A percentile compares a stretch with the other conserved stretches of the same genome.
Evolutionary conservation across 1,139 yeast species (phyloP).

Genomic region (Blastobotrys serpentis): DNA sequence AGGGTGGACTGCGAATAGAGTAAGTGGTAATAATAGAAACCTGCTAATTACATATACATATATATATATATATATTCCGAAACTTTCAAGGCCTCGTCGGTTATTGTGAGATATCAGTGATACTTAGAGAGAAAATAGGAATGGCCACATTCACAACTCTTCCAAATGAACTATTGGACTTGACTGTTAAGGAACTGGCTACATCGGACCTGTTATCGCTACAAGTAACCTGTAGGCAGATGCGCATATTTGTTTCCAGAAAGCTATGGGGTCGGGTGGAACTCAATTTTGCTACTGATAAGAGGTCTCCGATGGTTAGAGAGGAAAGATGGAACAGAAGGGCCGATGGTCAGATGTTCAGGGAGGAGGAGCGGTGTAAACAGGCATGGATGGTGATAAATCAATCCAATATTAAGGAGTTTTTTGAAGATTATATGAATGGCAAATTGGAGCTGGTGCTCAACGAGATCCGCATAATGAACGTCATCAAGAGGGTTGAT

Average conservation of each 20-base stretch:
- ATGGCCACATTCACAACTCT: background rate
- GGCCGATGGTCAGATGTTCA: slow-evolving; percentile 6
- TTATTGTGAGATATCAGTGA: too few relatives aligned
- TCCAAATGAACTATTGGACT: slow-evolving; percentile 16
- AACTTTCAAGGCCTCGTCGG: too few relatives aligned
- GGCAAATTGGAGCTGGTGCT: slow-evolving; percentile 15
- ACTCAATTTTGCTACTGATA: slow-evolving; percentile 15
- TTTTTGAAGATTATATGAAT: slow-evolving; percentile 13
- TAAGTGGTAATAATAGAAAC: background rate
- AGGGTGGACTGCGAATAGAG: background rate
- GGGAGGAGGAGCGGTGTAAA: slow-evolving; percentile 8
- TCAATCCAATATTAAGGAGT: slow-evolving; percentile 7
- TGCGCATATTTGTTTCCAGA: slow-evolving; percentile 14
- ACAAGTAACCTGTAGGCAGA: slow-evolving; percentile 11
- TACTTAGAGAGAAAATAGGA: background rate
- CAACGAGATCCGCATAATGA: slow-evolving; percentile 15
- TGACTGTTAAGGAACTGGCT: slow-evolving; percentile 9
- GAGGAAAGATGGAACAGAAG: slow-evolving; percentile 17
- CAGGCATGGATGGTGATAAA: slow-evolving; percentile 19
- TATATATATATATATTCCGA: too few relatives aligned
- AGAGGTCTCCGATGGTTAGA: slow-evolving; percentile 7
- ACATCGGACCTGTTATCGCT: slow-evolving; percentile 3
- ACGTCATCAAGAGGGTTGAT: slow-evolving; percentile 14
- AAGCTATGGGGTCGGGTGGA: slow-evolving; percentile 19
- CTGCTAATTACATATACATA: too few relatives aligned